These are phyloP conservation scores for Bisporella sp. DNA, from an alignment of 2,329 filamentous ascomycete genomes.

Conservation along the genomic window DNA sequence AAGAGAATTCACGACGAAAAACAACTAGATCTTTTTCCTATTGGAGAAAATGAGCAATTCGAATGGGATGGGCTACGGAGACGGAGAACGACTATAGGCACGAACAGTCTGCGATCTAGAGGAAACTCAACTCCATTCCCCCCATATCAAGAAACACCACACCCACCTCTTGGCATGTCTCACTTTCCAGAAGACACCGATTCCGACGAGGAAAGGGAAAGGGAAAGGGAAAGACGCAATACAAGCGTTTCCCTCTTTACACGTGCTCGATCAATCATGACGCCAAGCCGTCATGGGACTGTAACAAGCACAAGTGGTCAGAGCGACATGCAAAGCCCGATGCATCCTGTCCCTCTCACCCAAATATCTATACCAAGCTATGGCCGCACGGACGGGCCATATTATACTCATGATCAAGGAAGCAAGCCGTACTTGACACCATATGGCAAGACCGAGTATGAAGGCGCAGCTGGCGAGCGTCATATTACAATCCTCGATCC, in stretches of 20 bases:
- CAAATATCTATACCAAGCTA: slow-evolving; percentile 48
- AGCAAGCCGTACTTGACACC: slow-evolving; percentile 44
- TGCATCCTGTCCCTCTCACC: slow-evolving; percentile 56
- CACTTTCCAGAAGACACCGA: slow-evolving; percentile 66
- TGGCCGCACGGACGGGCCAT: slow-evolving; percentile 34
- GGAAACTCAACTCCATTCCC: slow-evolving; percentile 23
- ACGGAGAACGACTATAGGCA: slow-evolving; percentile 48
- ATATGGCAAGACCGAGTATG: slow-evolving; percentile 39
- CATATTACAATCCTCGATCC: slow-evolving; percentile 41
- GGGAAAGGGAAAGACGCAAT: slow-evolving; percentile 43
- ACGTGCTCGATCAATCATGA: slow-evolving; percentile 31
- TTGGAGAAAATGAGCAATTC: slow-evolving; percentile 66
- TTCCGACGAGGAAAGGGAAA: slow-evolving; percentile 47
- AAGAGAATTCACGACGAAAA: slow-evolving; percentile 75
- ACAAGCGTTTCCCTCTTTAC: slow-evolving; percentile 47
- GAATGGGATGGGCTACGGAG: slow-evolving; percentile 91
- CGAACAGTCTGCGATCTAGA: slow-evolving; percentile 26
- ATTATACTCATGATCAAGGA: slow-evolving; percentile 27
- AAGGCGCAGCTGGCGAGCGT: slow-evolving; percentile 38
- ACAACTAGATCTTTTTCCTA: slow-evolving; percentile 63
- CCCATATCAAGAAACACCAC: slow-evolving; percentile 27
- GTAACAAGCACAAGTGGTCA: slow-evolving; percentile 9
- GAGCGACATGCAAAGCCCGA: slow-evolving; percentile 41
- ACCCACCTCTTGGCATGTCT: slow-evolving; percentile 84
- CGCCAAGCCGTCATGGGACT: slow-evolving; percentile 13